phyloP scores from a whole-genome alignment of 306 rosid species.

The Pterocarpus macrocarpus region DNA sequence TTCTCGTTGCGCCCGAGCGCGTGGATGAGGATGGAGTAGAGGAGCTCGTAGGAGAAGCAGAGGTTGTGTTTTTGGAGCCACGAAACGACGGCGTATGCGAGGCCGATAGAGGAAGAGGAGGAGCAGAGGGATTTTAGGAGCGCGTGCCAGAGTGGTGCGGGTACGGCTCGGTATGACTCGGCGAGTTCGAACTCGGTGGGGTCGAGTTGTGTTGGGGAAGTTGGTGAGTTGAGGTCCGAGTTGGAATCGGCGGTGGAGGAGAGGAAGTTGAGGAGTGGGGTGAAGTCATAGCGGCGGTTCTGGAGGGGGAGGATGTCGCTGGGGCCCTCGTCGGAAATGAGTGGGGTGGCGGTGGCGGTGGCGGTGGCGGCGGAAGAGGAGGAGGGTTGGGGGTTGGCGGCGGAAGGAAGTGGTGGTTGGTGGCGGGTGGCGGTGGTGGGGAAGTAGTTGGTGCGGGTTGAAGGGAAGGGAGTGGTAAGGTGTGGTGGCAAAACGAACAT shows the following conservation, averaged over 20 bases:
- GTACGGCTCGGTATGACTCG: conserved; percentile 86
- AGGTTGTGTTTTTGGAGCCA: conserved; percentile 93
- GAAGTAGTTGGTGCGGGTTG: conserved; percentile 37
- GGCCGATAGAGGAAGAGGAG: conserved; percentile 61
- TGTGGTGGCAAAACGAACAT: conserved; percentile 62
- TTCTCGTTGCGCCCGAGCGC: conserved; percentile 91
- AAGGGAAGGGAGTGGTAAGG: conserved; percentile 52
- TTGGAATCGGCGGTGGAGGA: conserved; percentile 19
- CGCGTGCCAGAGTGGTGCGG: conserved; percentile 88
- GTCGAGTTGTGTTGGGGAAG: conserved; percentile 72
- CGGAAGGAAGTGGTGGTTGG: conserved; percentile 26
- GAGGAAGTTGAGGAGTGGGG: conserved; percentile 80
- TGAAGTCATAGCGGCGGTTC: conserved; percentile 75
- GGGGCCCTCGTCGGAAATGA: conserved; percentile 49
- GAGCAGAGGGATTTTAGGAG: conserved; percentile 88
- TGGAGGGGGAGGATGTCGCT: conserved; percentile 62
- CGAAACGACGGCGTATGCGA: conserved; percentile 83
- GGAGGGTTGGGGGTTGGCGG: not conserved
- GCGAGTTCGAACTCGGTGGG: conserved; percentile 81
- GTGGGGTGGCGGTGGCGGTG: conserved; percentile 48
- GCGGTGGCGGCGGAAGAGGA: conserved; percentile 49
- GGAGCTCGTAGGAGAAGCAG: conserved; percentile 89
- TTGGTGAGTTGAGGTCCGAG: conserved; percentile 2
- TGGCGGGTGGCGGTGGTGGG: conserved; percentile 26
- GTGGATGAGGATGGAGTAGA: conserved; percentile 91